Percentiles rank a stretch among this genome's conserved stretches.
phyloP scores from a whole-genome alignment of 805 yeast genomes.

The Wickerhamiella shivajii region DNA sequence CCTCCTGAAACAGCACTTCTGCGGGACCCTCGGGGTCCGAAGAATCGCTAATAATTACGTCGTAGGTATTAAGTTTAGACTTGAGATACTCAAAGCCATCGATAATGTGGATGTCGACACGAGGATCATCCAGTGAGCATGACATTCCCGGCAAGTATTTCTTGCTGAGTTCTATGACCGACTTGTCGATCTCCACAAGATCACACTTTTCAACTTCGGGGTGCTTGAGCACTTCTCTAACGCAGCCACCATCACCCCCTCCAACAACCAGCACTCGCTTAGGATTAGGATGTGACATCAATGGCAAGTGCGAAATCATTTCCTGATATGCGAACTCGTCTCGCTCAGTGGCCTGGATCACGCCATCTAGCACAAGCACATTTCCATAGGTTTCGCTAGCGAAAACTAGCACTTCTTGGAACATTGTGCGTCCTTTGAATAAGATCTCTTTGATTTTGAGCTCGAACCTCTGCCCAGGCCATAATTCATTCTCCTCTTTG shows the following conservation, averaged over 20 bases:
- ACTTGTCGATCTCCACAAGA: slow-evolving; percentile 79
- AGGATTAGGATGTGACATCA: slow-evolving; percentile 65
- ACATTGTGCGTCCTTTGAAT: slow-evolving; percentile 52
- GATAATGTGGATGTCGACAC: slow-evolving; percentile 49
- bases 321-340: slow-evolving; percentile 94
- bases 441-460: slow-evolving; percentile 49
- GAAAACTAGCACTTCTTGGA: slow-evolving; percentile 70
- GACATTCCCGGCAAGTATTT: slow-evolving; percentile 71
- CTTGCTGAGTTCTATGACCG: slow-evolving; percentile 58
- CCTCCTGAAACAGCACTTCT: slow-evolving; percentile 66
- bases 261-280: slow-evolving; percentile 73
- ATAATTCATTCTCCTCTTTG: slow-evolving; percentile 53
- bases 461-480: slow-evolving; percentile 80
- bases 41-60: slow-evolving; percentile 80
- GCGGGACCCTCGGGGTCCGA: slow-evolving; percentile 97
- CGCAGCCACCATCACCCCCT: slow-evolving; percentile 94
- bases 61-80: slow-evolving; percentile 38
- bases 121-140: slow-evolving; percentile 34
- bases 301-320: slow-evolving; percentile 71
- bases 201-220: slow-evolving; percentile 44
- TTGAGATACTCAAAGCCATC: slow-evolving; percentile 76
- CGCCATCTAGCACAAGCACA: slow-evolving; percentile 79
- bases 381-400: slow-evolving; percentile 66
- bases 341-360: slow-evolving; percentile 78
- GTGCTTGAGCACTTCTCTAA: slow-evolving; percentile 76